Evolutionary conservation across 768 basidiomycete genomes (phyloP).

Genomic region (Kwoniella sp.): DNA sequence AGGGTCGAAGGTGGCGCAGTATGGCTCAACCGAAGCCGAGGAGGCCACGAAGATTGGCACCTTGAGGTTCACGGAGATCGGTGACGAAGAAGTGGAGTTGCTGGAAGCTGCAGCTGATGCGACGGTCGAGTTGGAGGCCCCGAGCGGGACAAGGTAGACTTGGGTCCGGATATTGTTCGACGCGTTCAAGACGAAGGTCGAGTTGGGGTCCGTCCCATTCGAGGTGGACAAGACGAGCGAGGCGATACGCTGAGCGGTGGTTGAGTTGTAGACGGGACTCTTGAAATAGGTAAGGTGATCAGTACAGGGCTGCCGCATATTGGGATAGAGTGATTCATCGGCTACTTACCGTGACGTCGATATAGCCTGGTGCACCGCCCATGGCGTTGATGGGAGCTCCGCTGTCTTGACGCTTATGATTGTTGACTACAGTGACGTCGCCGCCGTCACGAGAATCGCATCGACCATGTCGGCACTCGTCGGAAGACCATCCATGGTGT

Average conservation of each 20-base stretch:
- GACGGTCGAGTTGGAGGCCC: constrained; percentile 19
- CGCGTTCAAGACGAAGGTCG: constrained; percentile 61
- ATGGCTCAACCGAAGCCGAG: constrained; percentile 57
- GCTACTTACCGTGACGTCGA: constrained; percentile 45
- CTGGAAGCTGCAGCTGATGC: constrained; percentile 22
- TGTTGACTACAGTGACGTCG: constrained; percentile 28
- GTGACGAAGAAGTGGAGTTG: constrained; percentile 23
- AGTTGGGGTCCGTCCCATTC: constrained; percentile 48
- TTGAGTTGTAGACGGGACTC: constrained; percentile 57
- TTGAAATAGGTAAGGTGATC: constrained; percentile 26
- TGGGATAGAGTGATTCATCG: not conserved
- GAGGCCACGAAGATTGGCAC: constrained; percentile 59
- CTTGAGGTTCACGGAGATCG: constrained; percentile 59
- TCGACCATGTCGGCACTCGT: constrained; percentile 20
- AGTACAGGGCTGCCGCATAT: not conserved
- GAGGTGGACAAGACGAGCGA: constrained; percentile 58
- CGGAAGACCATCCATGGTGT: not conserved
- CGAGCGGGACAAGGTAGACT: constrained; percentile 58
- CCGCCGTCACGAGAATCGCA: constrained; percentile 15
- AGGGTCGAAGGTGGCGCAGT: constrained; percentile 69
- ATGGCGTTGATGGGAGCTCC: constrained; percentile 22
- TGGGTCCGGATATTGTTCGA: constrained; percentile 61
- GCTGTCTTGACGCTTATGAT: constrained; percentile 25
- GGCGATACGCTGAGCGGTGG: constrained; percentile 57
- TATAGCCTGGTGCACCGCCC: constrained; percentile 48